These are phyloP conservation scores for Huntiella moniliformis DNA, from an alignment of 2,329 filamentous ascomycete genomes.

Conservation along the genomic window DNA sequence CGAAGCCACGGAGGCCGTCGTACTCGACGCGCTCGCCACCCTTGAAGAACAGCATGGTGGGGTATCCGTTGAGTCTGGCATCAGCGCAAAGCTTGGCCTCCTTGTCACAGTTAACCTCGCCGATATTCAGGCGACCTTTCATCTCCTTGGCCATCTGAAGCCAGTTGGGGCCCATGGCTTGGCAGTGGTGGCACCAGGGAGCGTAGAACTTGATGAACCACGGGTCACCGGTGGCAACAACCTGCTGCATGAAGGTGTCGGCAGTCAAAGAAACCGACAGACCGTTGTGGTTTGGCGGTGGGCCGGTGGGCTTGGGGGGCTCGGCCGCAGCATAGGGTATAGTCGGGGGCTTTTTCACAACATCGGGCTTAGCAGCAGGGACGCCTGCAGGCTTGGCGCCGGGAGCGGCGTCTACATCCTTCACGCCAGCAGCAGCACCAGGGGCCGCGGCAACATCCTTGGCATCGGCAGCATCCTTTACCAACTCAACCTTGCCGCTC, in stretches of 20 bases:
- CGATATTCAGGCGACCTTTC: slow-evolving; percentile 75
- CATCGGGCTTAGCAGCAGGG: slow-evolving; percentile 12
- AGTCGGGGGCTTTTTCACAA: slow-evolving; percentile 2
- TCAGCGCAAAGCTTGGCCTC: slow-evolving; percentile 87
- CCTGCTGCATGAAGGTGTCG: slow-evolving; percentile 68
- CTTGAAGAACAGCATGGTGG: slow-evolving; percentile 83
- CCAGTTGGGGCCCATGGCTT: slow-evolving; percentile 83
- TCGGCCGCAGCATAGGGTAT: slow-evolving; percentile 19
- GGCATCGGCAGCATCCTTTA: slow-evolving; percentile 4
- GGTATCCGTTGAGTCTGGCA: slow-evolving; percentile 58
- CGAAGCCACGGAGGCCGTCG: slow-evolving; percentile 73
- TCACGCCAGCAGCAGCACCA: slow-evolving; percentile 15
- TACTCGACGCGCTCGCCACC: slow-evolving; percentile 87
- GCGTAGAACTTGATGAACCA: slow-evolving; percentile 99
- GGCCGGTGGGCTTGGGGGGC: slow-evolving; percentile 33
- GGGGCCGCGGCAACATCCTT: slow-evolving; percentile 20
- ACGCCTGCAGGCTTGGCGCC: slow-evolving; percentile 13
- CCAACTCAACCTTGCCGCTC: neutral
- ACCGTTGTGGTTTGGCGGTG: slow-evolving; percentile 53
- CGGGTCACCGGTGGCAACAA: slow-evolving; percentile 72
- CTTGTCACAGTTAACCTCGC: slow-evolving; percentile 85
- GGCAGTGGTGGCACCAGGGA: slow-evolving; percentile 92
- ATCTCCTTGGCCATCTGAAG: slow-evolving; percentile 76
- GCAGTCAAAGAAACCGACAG: slow-evolving; percentile 57
- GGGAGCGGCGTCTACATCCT: slow-evolving; percentile 11